Conservation (phyloP, 2,329 filamentous ascomycete genomes). For the Ophiostoma ulmi region DNA sequence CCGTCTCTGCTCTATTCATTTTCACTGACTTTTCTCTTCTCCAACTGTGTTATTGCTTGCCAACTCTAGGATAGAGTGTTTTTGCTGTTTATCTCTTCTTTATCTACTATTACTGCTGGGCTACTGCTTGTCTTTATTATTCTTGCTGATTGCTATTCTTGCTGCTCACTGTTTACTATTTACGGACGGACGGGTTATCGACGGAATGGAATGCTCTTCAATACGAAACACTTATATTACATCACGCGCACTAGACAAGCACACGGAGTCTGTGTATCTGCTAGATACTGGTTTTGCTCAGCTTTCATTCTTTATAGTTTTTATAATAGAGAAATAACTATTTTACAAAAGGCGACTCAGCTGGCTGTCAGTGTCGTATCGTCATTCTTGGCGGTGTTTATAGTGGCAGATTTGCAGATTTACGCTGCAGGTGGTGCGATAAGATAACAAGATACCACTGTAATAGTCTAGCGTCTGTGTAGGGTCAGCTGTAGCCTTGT, state of each 20-base stretch:
- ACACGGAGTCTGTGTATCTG: background rate
- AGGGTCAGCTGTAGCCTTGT: constrained; percentile 2
- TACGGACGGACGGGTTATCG: background rate
- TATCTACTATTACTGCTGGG: background rate
- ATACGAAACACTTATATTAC: background rate
- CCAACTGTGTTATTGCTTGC: constrained; percentile 1
- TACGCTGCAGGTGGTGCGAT: background rate
- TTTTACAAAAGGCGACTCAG: background rate
- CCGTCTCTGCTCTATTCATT: background rate
- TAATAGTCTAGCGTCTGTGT: background rate
- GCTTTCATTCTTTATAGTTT: no score
- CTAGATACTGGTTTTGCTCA: background rate
- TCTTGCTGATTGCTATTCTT: background rate
- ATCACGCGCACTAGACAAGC: background rate
- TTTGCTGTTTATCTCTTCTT: background rate
- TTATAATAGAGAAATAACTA: no score
- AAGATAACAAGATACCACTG: background rate
- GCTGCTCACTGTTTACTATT: background rate
- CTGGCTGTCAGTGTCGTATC: background rate
- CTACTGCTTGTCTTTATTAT: background rate
- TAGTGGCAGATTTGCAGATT: background rate
- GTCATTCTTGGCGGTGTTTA: background rate
- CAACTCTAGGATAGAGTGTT: constrained; percentile 8
- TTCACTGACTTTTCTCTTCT: background rate
- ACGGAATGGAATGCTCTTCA: background rate